Conservation (phyloP, 768 basidiomycete species). For the Calvatia gigantea region DNA sequence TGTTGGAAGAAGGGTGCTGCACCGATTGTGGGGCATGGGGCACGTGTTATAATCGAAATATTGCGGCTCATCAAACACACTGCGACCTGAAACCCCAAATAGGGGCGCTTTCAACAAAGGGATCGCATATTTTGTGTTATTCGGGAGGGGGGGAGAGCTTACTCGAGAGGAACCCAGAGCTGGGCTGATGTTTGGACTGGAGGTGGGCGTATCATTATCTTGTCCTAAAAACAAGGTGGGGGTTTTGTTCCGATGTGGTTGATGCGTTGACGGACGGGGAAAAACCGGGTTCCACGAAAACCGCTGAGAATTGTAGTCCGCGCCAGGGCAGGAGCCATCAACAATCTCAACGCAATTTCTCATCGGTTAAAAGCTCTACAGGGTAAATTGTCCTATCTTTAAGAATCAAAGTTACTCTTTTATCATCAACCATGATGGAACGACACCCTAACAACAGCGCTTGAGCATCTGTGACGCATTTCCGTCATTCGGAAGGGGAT, state of each 20-base stretch:
- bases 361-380: constrained; percentile 71
- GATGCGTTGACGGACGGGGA: constrained; percentile 73
- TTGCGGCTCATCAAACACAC: constrained; percentile 58
- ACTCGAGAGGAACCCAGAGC: constrained; percentile 81
- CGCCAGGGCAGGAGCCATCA: constrained; percentile 55
- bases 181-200: constrained; percentile 85
- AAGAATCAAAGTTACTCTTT: constrained; percentile 68
- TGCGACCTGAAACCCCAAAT: constrained; percentile 58
- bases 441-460: constrained; percentile 75
- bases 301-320: constrained; percentile 74
- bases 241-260: constrained; percentile 51
- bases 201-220: constrained; percentile 70
- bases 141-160: constrained; percentile 20
- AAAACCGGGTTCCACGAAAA: constrained; percentile 79
- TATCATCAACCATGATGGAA: constrained; percentile 72
- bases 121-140: neutral
- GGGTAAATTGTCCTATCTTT: constrained; percentile 75
- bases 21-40: constrained; percentile 76
- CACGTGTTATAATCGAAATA: constrained; percentile 65
- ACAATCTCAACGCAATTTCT: constrained; percentile 62
- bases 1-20: constrained; percentile 85
- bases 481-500: constrained; percentile 41
- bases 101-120: neutral
- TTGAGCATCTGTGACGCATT: constrained; percentile 42
- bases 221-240: constrained; percentile 27